These are phyloP conservation scores for Paramecium sonneborni DNA, from an alignment of 73 alveolate species.

Conservation along the genomic window DNA sequence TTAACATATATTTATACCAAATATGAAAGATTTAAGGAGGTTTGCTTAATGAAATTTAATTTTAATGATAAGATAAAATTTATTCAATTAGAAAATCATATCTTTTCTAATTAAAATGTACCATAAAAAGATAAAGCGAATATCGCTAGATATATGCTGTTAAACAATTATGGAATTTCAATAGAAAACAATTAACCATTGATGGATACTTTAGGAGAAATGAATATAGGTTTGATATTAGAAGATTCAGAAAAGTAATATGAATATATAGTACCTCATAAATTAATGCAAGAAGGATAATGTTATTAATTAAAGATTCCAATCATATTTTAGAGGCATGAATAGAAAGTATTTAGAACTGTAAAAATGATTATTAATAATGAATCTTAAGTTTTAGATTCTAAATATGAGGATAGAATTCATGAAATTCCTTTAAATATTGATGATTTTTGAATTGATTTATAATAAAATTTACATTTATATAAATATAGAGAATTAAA, in stretches of 20 bases:
- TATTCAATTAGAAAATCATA: neutral
- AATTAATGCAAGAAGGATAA: too few species aligned
- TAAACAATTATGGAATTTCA: too few species aligned
- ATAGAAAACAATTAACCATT: neutral
- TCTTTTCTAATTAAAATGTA: neutral
- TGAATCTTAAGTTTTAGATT: neutral
- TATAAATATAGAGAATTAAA: neutral
- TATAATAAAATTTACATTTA: neutral
- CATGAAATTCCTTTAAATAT: neutral
- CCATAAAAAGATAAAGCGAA: neutral
- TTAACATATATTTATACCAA: too few species aligned
- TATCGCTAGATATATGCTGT: too few species aligned
- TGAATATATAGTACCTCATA: slow-evolving; percentile 10
- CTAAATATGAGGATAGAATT: too few species aligned
- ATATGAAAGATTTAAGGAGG: too few species aligned
- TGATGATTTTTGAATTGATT: neutral
- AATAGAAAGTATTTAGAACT: too few species aligned
- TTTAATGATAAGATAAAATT: neutral
- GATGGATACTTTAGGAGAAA: neutral
- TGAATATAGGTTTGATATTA: neutral
- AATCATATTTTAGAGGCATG: too few species aligned
- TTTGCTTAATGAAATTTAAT: neutral
- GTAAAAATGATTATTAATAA: too few species aligned
- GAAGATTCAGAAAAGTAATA: slow-evolving; percentile 7
- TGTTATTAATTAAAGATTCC: too few species aligned